phyloP scores from a whole-genome alignment of 2,329 filamentous ascomycete species.

The Hortaea werneckii region DNA sequence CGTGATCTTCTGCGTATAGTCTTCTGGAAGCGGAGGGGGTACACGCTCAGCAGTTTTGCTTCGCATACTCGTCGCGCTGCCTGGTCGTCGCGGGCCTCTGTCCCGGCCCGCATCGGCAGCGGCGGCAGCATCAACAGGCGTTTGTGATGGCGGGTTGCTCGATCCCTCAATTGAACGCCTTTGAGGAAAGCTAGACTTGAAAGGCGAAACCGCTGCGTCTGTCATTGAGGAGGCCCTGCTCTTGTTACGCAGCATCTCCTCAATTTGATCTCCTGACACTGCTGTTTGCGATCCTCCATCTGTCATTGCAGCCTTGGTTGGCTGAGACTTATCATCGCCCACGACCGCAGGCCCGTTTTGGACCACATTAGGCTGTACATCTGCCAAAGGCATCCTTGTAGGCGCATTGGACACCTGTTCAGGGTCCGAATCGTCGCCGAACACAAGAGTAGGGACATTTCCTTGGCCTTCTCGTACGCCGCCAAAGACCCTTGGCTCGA shows the following conservation, averaged over 20 bases:
- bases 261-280: conserved; percentile 72
- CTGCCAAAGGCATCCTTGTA: not conserved
- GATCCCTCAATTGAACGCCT: conserved; percentile 9
- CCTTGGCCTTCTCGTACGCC: conserved; percentile 6
- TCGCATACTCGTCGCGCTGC: conserved; percentile 61
- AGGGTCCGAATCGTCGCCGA: conserved; percentile 7
- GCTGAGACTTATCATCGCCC: not conserved
- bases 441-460: conserved; percentile 13
- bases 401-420: not conserved
- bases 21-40: conserved; percentile 66
- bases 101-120: conserved; percentile 11
- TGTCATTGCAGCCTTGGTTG: conserved; percentile 19
- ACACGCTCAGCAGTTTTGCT: conserved; percentile 34
- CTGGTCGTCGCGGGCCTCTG: conserved; percentile 43
- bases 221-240: conserved; percentile 7
- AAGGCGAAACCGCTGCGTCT: conserved; percentile 13
- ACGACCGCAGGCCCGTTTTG: not conserved
- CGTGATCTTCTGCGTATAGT: conserved; percentile 77
- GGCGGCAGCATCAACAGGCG: conserved; percentile 6
- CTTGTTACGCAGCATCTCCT: conserved; percentile 58
- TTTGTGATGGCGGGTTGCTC: not conserved
- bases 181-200: conserved; percentile 1
- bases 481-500: conserved; percentile 9
- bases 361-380: not conserved
- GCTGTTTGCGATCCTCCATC: conserved; percentile 76